These are phyloP conservation scores for Lactarius evosmus DNA, from an alignment of 768 basidiomycete genomes.

Conservation along the genomic window DNA sequence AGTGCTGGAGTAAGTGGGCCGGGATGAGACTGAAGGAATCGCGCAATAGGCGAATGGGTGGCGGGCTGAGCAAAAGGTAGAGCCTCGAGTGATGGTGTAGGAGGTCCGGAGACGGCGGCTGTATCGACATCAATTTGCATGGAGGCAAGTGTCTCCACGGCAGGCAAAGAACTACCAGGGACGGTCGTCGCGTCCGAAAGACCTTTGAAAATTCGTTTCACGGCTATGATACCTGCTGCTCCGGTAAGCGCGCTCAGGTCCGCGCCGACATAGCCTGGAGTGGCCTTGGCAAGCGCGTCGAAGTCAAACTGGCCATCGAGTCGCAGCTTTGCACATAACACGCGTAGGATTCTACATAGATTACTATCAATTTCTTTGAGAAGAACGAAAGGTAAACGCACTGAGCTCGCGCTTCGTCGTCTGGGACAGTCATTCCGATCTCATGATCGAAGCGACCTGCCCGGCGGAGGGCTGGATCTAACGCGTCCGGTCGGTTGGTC, in stretches of 20 bases:
- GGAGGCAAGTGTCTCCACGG: constrained; percentile 31
- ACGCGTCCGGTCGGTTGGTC: constrained; percentile 92
- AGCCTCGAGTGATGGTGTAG: constrained; percentile 14
- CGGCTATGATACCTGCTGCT: constrained; percentile 92
- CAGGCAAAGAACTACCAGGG: constrained; percentile 39
- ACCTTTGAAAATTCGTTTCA: constrained; percentile 88
- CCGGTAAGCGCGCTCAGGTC: constrained; percentile 88
- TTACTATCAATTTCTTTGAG: neutral
- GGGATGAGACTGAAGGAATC: constrained; percentile 88
- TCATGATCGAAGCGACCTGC: constrained; percentile 97
- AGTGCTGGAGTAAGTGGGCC: constrained; percentile 71
- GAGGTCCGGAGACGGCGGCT: constrained; percentile 2
- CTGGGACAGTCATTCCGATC: constrained; percentile 96
- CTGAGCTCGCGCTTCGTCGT: constrained; percentile 87
- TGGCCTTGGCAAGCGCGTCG: constrained; percentile 78
- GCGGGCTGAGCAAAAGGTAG: constrained; percentile 38
- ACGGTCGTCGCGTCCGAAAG: constrained; percentile 59
- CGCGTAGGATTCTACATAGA: constrained; percentile 73
- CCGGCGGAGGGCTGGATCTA: constrained; percentile 88
- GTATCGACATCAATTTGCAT: constrained; percentile 40
- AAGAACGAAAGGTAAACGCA: constrained; percentile 39
- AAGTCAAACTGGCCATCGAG: constrained; percentile 90
- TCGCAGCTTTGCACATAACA: constrained; percentile 78
- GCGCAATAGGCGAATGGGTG: constrained; percentile 65
- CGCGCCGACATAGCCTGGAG: constrained; percentile 96